Base-by-base conservation (phyloP, 495 filamentous ascomycete species). In the Penicillium parvum region DNA sequence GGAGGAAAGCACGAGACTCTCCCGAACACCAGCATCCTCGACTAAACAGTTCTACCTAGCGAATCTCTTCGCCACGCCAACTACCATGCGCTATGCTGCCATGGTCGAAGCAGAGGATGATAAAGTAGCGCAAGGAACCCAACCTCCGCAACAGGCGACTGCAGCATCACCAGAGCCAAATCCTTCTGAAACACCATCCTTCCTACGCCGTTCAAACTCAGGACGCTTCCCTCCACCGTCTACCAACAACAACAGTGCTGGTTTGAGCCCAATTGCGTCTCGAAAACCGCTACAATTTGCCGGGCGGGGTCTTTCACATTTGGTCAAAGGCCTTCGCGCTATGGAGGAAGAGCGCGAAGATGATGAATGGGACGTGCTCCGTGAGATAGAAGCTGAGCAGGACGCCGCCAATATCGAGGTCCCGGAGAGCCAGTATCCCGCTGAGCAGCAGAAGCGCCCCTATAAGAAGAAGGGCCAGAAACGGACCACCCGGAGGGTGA, bases 381-480 rank as follows among this genome's bases (percentile, higher is more conserved):
- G 75, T 10, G 90, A 95, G 60, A 76, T 95, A 54, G 90, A 95
- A 61, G 69, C 66, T 20, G 80, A 81, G 28, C 54, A 65, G 52
- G 50, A 52, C 26, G 50, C 53, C 0, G 40, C 45, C 19, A 61
- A 68, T 14, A 63, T 79, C 22, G 52, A 79, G 5, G 78, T 83
- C 8, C 69, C 76, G n/a, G 83, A 87, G 45, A 85, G 77, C 49
- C 83, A 88, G 45, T 41, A 32, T 0, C 67, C 73, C 30, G 77
- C n/a, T n/a, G n/a, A n/a, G n/a, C n/a, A 77, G 1, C 66, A 72
- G 8, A 74, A 77, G 0, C 53, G 77, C 14, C 64, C 77, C 2
- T 96, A 82, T 70, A 96, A 95, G 70, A 97, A 97, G 75, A 88
- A 84, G 64, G 91, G 91, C 0, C 82, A 88, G 57, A 97, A 97